A percentile compares a stretch with the other conserved stretches of the same genome.
These are phyloP conservation scores for Parastagonospora avenae DNA, from an alignment of 2,329 filamentous ascomycete genomes.

Conservation along the genomic window DNA sequence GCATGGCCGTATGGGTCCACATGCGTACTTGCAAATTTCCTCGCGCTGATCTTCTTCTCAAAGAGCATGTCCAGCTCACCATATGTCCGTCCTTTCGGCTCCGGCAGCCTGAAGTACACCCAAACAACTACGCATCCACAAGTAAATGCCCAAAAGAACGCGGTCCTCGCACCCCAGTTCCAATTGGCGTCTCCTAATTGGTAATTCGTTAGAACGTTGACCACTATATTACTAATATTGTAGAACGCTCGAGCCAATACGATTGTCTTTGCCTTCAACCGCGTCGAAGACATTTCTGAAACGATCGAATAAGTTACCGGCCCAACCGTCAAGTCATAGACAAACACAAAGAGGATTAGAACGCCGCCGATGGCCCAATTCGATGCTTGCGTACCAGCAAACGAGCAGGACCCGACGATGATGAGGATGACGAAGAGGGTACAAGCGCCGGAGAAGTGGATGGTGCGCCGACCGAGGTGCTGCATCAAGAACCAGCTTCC, in stretches of 20 bases:
- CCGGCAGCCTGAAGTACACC: conserved; percentile 78
- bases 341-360: conserved; percentile 57
- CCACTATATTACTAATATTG: conserved; percentile 80
- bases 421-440: conserved; percentile 67
- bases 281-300: conserved; percentile 77
- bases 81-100: conserved; percentile 78
- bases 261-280: conserved; percentile 87
- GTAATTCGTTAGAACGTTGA: conserved; percentile 70
- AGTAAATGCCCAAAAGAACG: conserved; percentile 83
- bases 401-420: conserved; percentile 78
- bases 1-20: conserved; percentile 25
- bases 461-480: conserved; percentile 73
- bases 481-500: conserved; percentile 81
- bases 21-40: conserved; percentile 26
- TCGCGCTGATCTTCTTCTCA: conserved; percentile 53
- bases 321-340: conserved; percentile 85
- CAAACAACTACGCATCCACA: conserved; percentile 79
- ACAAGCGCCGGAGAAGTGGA: conserved; percentile 73
- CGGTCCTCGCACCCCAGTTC: conserved; percentile 83
- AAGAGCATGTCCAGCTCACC: conserved; percentile 85
- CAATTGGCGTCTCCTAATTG: conserved; percentile 58
- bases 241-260: conserved; percentile 76
- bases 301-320: conserved; percentile 89
- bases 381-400: conserved; percentile 57
- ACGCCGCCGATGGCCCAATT: conserved; percentile 41